A percentile compares a stretch with the other conserved stretches of the same genome.
These are phyloP conservation scores for Hippophae gyantsensis DNA, from an alignment of 306 rosid genomes.

Conservation along the genomic window DNA sequence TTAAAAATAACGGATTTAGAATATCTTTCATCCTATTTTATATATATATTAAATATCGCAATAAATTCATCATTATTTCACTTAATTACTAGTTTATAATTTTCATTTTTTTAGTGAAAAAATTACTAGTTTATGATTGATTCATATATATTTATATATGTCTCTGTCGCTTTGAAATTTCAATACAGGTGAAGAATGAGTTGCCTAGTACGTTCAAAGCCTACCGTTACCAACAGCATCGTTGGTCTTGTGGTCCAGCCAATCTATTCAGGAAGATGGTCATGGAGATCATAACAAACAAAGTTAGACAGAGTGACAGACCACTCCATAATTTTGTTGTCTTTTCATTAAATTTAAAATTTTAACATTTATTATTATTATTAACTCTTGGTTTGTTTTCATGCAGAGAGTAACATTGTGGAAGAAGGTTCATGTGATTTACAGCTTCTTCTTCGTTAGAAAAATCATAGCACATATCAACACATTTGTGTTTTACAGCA, in stretches of 20 bases:
- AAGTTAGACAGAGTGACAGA: conserved; percentile 29
- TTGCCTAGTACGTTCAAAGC: conserved; percentile 94
- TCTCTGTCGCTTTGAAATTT: neutral
- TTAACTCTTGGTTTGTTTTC: neutral
- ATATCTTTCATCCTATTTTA: no score
- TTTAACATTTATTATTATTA: neutral
- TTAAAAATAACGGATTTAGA: no score
- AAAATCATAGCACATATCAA: conserved; percentile 70
- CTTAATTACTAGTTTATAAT: no score
- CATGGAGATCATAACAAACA: conserved; percentile 58
- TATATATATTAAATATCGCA: no score
- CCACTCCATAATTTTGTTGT: neutral
- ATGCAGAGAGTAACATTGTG: conserved; percentile 67
- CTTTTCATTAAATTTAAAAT: no score
- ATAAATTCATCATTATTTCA: no score
- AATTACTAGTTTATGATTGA: no score
- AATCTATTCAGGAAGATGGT: conserved; percentile 78
- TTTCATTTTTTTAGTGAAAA: no score
- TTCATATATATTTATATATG: neutral
- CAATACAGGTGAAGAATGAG: conserved; percentile 67
- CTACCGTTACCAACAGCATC: conserved; percentile 74
- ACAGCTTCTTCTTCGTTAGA: conserved; percentile 85
- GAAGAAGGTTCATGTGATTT: conserved; percentile 75
- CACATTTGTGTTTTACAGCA: conserved; percentile 65
- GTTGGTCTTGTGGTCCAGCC: conserved; percentile 97